phyloP scores from a whole-genome alignment of 257 asterid species.

The Plectranthus barbatus region DNA sequence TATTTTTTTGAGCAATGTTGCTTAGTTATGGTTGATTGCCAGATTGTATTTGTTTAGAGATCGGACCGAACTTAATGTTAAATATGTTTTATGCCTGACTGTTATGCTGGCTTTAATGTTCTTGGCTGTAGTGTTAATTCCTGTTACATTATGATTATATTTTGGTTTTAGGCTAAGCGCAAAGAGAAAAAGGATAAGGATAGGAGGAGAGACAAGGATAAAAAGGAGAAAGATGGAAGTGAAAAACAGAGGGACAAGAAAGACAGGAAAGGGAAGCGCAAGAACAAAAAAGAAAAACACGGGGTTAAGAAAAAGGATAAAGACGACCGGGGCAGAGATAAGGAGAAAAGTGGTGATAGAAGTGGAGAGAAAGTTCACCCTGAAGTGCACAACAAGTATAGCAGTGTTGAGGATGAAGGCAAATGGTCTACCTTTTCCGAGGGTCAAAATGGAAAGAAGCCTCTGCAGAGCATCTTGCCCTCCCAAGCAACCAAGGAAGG shows the following conservation, averaged over 20 bases:
- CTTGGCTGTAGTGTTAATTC: too few species aligned
- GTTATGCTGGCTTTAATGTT: too few species aligned
- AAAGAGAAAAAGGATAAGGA: conserved; percentile 63
- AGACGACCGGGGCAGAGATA: conserved; percentile 43
- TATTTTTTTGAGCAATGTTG: too few species aligned
- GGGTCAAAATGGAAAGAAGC: conserved; percentile 44
- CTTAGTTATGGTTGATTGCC: too few species aligned
- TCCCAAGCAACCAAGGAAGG: conserved; percentile 32
- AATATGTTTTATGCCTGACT: too few species aligned
- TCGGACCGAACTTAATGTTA: too few species aligned
- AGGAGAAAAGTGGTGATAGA: conserved; percentile 45
- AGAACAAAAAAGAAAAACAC: conserved; percentile 52
- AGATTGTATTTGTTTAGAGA: too few species aligned
- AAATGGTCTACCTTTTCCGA: conserved; percentile 19
- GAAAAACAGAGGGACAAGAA: conserved; percentile 57
- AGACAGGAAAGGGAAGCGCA: conserved; percentile 53
- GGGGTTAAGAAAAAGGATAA: conserved; percentile 49
- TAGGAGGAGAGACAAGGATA: conserved; percentile 52
- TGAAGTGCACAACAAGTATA: conserved; percentile 21
- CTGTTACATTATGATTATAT: background rate
- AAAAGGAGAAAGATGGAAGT: conserved; percentile 55
- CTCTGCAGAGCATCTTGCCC: conserved; percentile 20
- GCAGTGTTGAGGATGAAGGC: conserved; percentile 24
- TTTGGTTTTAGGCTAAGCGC: conserved; percentile 46
- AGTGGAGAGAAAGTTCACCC: conserved; percentile 30